These are phyloP conservation scores for Dryas integrifolia DNA, from an alignment of 331 rosid genomes.

Conservation along the genomic window DNA sequence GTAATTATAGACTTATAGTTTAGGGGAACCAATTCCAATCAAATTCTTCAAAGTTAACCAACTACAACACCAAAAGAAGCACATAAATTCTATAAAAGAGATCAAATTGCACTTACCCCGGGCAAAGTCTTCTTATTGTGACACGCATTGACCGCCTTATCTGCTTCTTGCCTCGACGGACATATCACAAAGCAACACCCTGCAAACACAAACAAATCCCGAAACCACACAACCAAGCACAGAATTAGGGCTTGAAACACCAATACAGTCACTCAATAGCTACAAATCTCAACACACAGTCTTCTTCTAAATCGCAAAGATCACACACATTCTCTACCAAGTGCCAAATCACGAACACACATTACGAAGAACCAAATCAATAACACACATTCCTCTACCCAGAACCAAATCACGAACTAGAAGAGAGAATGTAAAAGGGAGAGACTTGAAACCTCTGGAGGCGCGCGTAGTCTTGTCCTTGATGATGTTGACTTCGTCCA, in stretches of 20 bases:
- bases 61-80: background rate
- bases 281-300: constrained; percentile 30
- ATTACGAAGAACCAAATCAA: background rate
- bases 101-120: constrained; percentile 63
- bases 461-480: constrained; percentile 88
- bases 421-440: constrained; percentile 5
- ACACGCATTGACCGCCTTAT: constrained; percentile 95
- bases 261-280: background rate
- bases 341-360: background rate
- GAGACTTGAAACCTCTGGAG: constrained; percentile 62
- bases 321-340: background rate
- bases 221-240: background rate
- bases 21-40: background rate
- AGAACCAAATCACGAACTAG: background rate
- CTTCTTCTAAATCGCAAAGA: background rate
- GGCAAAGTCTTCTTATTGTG: constrained; percentile 87
- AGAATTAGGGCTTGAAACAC: constrained; percentile 45
- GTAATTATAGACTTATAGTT: background rate
- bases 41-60: constrained; percentile 9
- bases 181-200: constrained; percentile 94
- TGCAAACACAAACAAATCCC: constrained; percentile 24
- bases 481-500: constrained; percentile 97
- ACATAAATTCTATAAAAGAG: background rate
- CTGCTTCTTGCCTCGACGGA: constrained; percentile 93
- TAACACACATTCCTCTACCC: too few species aligned